These are phyloP conservation scores for Coix lacrymajobi DNA, from an alignment of 176 grass and related monocot genomes.

Conservation along the genomic window DNA sequence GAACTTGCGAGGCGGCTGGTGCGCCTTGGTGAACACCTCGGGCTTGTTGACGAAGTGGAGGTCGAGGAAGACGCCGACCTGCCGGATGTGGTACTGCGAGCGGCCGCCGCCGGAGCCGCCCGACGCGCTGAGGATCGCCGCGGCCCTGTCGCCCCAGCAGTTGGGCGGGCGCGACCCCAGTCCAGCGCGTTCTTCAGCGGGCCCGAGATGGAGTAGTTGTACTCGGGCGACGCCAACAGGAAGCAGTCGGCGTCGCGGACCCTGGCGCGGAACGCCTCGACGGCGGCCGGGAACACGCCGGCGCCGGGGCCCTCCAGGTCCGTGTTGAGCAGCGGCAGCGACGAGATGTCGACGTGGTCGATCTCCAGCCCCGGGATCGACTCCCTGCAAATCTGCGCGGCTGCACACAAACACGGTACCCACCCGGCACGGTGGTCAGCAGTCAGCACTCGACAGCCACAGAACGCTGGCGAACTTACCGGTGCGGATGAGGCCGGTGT, in stretches of 20 bases:
- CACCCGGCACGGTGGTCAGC: too few relatives aligned
- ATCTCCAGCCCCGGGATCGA: constrained; percentile 59
- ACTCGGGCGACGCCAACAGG: constrained; percentile 79
- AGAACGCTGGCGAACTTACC: constrained; percentile 24
- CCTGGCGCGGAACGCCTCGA: constrained; percentile 59
- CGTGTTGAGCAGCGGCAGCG: constrained; percentile 74
- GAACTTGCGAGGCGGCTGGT: constrained; percentile 41
- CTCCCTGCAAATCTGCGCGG: constrained; percentile 51
- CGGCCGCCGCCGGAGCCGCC: constrained; percentile 56
- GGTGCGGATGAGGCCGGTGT: constrained; percentile 66
- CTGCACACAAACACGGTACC: too few relatives aligned
- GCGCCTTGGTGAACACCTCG: constrained; percentile 46
- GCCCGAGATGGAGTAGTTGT: constrained; percentile 83
- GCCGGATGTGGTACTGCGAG: constrained; percentile 70
- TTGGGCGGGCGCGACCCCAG: constrained; percentile 67
- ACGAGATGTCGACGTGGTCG: constrained; percentile 61
- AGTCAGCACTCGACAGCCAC: neutral
- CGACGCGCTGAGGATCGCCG: constrained; percentile 51
- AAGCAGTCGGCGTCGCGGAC: constrained; percentile 54
- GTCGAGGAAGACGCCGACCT: constrained; percentile 71
- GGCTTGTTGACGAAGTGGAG: constrained; percentile 95
- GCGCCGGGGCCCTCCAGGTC: constrained; percentile 57
- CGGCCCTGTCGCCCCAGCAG: constrained; percentile 60
- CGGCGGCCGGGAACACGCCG: constrained; percentile 51
- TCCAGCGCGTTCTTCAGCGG: constrained; percentile 87